phyloP scores from a whole-genome alignment of 2,329 filamentous ascomycete genomes.

The Beauveria pseudobassiana region DNA sequence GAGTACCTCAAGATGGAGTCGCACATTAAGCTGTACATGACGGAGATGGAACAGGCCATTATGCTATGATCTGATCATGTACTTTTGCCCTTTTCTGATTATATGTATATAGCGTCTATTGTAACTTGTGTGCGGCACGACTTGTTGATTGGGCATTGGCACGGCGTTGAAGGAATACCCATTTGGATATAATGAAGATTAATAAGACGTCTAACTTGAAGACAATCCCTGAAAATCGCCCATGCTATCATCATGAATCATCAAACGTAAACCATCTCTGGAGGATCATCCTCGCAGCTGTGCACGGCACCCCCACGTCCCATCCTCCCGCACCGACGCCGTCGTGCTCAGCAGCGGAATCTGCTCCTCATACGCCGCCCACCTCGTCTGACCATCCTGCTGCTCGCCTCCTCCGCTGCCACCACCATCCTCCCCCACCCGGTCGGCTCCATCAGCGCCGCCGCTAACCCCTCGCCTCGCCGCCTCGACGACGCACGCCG shows the following conservation, averaged over 20 bases:
- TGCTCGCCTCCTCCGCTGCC: neutral
- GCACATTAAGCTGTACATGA: slow-evolving; percentile 95
- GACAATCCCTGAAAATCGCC: too few species aligned
- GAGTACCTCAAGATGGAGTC: slow-evolving; percentile 97
- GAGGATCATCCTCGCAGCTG: slow-evolving; percentile 50
- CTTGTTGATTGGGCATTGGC: neutral
- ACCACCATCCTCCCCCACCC: slow-evolving; percentile 8
- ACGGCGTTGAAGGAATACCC: slow-evolving; percentile 3
- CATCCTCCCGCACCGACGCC: slow-evolving; percentile 40
- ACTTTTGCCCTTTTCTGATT: neutral
- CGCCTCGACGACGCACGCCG: slow-evolving; percentile 56
- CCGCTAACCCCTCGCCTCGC: slow-evolving; percentile 38
- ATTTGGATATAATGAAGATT: neutral
- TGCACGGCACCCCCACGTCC: slow-evolving; percentile 50
- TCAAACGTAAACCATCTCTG: slow-evolving; percentile 53
- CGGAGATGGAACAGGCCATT: slow-evolving; percentile 93
- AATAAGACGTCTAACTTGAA: neutral
- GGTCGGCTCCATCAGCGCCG: slow-evolving; percentile 41
- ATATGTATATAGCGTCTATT: neutral
- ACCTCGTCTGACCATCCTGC: neutral
- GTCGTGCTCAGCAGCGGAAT: slow-evolving; percentile 56
- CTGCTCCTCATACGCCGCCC: slow-evolving; percentile 32
- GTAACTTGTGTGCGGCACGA: neutral
- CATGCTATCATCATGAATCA: neutral
- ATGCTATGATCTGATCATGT: slow-evolving; percentile 16